Conservation (phyloP, 1,139 yeast genomes). For the Suhomyces chickasaworum region DNA sequence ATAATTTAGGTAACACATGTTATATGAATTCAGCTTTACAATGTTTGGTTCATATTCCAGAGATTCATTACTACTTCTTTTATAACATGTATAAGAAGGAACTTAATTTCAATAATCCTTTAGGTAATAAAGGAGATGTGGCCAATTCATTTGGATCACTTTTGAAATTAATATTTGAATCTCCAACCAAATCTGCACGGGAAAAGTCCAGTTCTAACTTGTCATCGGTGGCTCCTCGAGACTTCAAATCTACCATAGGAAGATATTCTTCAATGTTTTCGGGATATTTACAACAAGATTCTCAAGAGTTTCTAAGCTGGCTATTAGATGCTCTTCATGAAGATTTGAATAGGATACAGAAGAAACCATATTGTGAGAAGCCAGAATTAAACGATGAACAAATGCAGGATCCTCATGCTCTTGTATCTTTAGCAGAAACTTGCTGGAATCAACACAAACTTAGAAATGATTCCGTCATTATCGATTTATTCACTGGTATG, state of each 20-base stretch:
- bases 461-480: constrained; percentile 83
- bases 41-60: constrained; percentile 86
- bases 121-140: constrained; percentile 81
- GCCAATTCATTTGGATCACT: constrained; percentile 75
- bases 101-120: constrained; percentile 73
- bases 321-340: constrained; percentile 91
- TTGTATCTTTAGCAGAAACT: constrained; percentile 62
- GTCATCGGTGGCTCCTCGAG: constrained; percentile 57
- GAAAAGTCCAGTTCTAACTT: constrained; percentile 4
- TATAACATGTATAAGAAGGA: constrained; percentile 65
- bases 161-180: constrained; percentile 58
- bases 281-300: constrained; percentile 91
- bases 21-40: constrained; percentile 97
- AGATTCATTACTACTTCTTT: constrained; percentile 71
- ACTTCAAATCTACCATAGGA: constrained; percentile 79
- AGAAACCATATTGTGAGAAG: constrained; percentile 86
- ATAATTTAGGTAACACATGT: constrained; percentile 90
- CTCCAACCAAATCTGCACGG: constrained; percentile 10
- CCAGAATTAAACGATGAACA: constrained; percentile 76
- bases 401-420: constrained; percentile 54
- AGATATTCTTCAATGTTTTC: constrained; percentile 78
- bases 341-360: constrained; percentile 78
- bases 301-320: constrained; percentile 92
- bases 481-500: constrained; percentile 86
- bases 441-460: constrained; percentile 82